A percentile compares a stretch with the other conserved stretches of the same genome.
These are phyloP conservation scores for Hibiscus syriacus DNA, from an alignment of 345 rosid genomes.

Conservation along the genomic window DNA sequence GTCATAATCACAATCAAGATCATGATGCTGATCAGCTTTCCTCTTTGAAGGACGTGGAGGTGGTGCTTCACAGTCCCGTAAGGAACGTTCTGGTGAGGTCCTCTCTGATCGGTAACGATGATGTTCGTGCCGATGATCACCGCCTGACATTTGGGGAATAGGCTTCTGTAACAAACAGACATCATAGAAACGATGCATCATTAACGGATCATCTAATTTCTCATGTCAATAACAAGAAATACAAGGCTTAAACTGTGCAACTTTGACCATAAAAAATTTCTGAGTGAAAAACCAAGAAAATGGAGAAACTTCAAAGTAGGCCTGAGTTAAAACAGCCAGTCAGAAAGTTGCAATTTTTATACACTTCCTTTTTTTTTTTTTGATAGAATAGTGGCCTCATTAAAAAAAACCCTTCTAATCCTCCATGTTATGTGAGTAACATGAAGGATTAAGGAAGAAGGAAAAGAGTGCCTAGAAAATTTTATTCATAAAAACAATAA, in stretches of 20 bases:
- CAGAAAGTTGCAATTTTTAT: not conserved
- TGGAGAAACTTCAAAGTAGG: not conserved
- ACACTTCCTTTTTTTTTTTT: not conserved
- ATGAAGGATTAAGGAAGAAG: too few species aligned
- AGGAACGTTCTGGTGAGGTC: conserved; percentile 37
- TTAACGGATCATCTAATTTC: not conserved
- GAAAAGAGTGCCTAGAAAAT: too few species aligned
- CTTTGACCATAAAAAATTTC: not conserved
- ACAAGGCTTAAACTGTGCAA: not conserved
- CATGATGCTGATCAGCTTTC: conserved; percentile 40
- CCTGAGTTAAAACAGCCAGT: not conserved
- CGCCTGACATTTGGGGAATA: conserved; percentile 28
- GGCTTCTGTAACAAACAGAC: conserved; percentile 26
- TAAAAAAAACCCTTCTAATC: too few species aligned
- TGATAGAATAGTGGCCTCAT: too few species aligned
- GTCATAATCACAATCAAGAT: conserved; percentile 24
- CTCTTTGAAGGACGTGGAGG: conserved; percentile 52
- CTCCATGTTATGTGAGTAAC: too few species aligned
- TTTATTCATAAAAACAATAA: too few species aligned
- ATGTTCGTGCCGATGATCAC: conserved; percentile 24
- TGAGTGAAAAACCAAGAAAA: not conserved
- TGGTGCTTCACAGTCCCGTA: conserved; percentile 26
- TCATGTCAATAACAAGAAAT: not conserved
- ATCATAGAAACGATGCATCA: not conserved
- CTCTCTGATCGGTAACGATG: conserved; percentile 47